A percentile compares a stretch with the other conserved stretches of the same genome.
phyloP scores from a whole-genome alignment of 1,284 basidiomycete species.

The Caloboletus inedulis region DNA sequence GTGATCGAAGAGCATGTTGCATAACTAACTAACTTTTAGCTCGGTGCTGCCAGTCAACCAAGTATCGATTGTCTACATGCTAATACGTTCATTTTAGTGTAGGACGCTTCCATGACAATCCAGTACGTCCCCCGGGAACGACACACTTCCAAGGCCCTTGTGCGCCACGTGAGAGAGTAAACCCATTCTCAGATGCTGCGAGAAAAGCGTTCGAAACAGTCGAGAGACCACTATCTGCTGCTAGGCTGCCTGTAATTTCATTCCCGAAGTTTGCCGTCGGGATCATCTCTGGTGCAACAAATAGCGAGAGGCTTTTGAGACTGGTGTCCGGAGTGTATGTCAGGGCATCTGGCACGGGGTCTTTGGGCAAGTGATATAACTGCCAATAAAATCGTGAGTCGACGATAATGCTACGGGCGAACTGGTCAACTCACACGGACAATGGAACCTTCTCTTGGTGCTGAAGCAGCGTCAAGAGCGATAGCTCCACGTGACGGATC shows the following conservation, averaged over 20 bases:
- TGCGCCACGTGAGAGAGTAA: constrained; percentile 33
- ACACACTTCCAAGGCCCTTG: constrained; percentile 40
- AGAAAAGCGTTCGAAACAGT: constrained; percentile 45
- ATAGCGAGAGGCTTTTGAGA: constrained; percentile 18
- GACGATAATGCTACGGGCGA: background rate
- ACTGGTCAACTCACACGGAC: constrained; percentile 52
- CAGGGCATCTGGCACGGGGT: background rate
- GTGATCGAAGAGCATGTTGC: background rate
- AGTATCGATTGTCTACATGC: background rate
- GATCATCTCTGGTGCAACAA: constrained; percentile 20
- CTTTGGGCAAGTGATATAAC: constrained; percentile 20
- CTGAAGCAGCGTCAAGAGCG: constrained; percentile 61
- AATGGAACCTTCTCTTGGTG: constrained; percentile 52
- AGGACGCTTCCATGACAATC: constrained; percentile 20
- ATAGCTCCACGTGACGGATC: constrained; percentile 78
- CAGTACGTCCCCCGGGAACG: constrained; percentile 33
- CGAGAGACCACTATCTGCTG: background rate
- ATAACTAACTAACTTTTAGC: no score
- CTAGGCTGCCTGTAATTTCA: constrained; percentile 3
- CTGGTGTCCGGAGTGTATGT: background rate
- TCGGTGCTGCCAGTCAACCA: no score
- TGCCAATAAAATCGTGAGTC: constrained; percentile 1
- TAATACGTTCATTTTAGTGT: background rate
- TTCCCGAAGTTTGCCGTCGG: background rate
- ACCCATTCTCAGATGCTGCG: constrained; percentile 59